Base-by-base conservation (phyloP, 257 asterid genomes). In the Solanum sparsipilum region DNA sequence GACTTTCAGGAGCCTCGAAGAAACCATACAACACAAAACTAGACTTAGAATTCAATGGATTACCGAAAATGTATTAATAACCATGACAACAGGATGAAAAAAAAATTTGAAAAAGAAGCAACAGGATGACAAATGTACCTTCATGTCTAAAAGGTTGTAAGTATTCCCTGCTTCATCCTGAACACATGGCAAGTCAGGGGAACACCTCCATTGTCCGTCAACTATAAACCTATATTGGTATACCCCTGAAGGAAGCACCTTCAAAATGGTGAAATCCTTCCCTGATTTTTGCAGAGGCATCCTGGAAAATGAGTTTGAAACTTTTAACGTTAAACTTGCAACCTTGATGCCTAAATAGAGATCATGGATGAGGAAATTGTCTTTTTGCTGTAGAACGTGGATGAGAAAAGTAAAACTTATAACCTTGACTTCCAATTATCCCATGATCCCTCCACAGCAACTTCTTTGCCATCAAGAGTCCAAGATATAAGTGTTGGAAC, bases 391-490 rank as follows among this genome's bases (percentile, higher is more conserved):
- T 87, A 75, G 25, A 46, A 81, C 0, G 38, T 46, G 63, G 86
- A 29, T 29, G 25, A 73, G 88, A 84, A 5, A 32, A 31, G 9
- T 18, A 34, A 39, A 71, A 39, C 36, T 36, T 44, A 20, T 56
- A 32, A 96, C 99, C 98, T 96, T 68, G 98, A 91, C 89, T 93
- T 95, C 98, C 99, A 97, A 90, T 93, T 90, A 91, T 97, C 99
- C 99, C 99, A 97, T 25, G 99, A 97, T 70, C 99, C 99, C 92
- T 97, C 99, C 84, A 97, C 96, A 21, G 93, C 92, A 85, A 96
- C 98, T 70, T 97, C 99, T 82, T 93, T 94, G 76, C 98, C 98
- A 72, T 93, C 99, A 84, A 91, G 88, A 88, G 95, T 90, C 99
- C 99, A 97, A 44, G 96, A 94, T 89, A 97, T 94, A 98, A 97